These are phyloP conservation scores for Colletotrichum phormii DNA, from an alignment of 2,329 filamentous ascomycete species.

Conservation along the genomic window DNA sequence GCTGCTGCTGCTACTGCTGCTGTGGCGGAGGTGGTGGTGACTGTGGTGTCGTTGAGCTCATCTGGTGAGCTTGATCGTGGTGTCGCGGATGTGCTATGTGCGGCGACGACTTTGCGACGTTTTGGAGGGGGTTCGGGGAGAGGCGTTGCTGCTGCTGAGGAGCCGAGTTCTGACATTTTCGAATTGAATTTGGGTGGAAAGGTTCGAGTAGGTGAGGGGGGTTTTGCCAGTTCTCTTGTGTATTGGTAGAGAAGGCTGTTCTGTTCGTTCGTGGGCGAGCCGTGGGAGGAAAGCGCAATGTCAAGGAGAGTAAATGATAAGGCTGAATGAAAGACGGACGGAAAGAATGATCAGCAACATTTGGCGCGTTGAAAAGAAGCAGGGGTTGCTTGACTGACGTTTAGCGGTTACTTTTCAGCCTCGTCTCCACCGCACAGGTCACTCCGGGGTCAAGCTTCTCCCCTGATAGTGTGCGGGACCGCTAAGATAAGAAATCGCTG, in stretches of 20 bases:
- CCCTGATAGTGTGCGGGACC: neutral
- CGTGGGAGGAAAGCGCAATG: neutral
- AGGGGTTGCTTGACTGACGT: conserved; percentile 19
- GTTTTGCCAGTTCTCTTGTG: neutral
- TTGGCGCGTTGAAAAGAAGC: neutral
- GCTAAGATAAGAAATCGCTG: conserved; percentile 10
- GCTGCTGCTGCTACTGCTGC: neutral
- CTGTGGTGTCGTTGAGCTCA: conserved; percentile 42
- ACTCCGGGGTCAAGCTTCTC: neutral
- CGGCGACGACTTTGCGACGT: conserved; percentile 53
- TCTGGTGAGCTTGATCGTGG: conserved; percentile 60
- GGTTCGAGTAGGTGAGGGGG: neutral
- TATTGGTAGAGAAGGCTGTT: neutral
- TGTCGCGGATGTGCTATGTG: conserved; percentile 53
- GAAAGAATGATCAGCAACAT: conserved; percentile 3
- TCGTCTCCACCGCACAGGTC: conserved; percentile 19
- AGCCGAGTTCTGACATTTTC: conserved; percentile 45
- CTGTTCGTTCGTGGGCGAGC: neutral
- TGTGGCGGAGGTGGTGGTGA: neutral
- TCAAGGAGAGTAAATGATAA: neutral
- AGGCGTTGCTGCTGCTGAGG: conserved; percentile 37
- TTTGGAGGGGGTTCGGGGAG: conserved; percentile 51
- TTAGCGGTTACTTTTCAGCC: conserved; percentile 19
- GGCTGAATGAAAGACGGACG: conserved; percentile 14
- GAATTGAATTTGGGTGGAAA: neutral